Evolutionary conservation across 163 green algal genomes (phyloP).

Genomic region (Picocystis sp.): DNA sequence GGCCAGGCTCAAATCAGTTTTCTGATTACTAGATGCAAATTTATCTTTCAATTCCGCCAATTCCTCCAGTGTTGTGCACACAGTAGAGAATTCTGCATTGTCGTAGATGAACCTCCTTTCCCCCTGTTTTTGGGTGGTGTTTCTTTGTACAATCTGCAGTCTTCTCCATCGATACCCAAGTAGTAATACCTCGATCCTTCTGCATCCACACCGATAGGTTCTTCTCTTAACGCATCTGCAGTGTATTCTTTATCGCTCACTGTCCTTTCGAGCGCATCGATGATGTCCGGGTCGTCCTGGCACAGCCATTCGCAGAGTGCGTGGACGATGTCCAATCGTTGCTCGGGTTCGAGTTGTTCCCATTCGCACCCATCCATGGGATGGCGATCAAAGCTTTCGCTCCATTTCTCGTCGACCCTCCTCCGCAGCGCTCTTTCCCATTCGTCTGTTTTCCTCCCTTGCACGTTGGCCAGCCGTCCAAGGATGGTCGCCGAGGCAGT

Average conservation of each 20-base stretch:
- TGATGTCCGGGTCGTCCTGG: slow-evolving; percentile 18
- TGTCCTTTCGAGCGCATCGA: slow-evolving; percentile 18
- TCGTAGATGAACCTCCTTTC: not conserved
- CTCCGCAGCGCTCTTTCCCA: slow-evolving; percentile 19
- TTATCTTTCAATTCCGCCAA: slow-evolving; percentile 18
- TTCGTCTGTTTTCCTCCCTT: slow-evolving; percentile 8
- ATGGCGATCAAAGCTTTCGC: slow-evolving; percentile 15
- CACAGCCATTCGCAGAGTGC: slow-evolving; percentile 31
- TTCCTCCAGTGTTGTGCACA: slow-evolving; percentile 24
- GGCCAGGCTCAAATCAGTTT: slow-evolving; percentile 19
- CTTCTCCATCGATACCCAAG: slow-evolving; percentile 22
- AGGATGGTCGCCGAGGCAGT: slow-evolving; percentile 26
- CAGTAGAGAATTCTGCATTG: slow-evolving; percentile 13
- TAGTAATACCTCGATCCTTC: slow-evolving; percentile 25
- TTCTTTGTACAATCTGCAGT: slow-evolving; percentile 32
- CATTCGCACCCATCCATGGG: slow-evolving; percentile 20
- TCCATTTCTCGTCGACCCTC: slow-evolving; percentile 19
- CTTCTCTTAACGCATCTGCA: slow-evolving; percentile 18
- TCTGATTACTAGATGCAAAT: slow-evolving; percentile 16
- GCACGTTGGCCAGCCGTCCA: slow-evolving; percentile 22
- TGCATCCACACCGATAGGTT: slow-evolving; percentile 24
- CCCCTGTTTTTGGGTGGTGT: slow-evolving; percentile 6
- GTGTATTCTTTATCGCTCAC: slow-evolving; percentile 8
- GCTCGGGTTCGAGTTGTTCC: not conserved
- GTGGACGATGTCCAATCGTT: slow-evolving; percentile 29